Conservation (phyloP, 2,329 filamentous ascomycete species). For the Purpureocillium lavendulum region DNA sequence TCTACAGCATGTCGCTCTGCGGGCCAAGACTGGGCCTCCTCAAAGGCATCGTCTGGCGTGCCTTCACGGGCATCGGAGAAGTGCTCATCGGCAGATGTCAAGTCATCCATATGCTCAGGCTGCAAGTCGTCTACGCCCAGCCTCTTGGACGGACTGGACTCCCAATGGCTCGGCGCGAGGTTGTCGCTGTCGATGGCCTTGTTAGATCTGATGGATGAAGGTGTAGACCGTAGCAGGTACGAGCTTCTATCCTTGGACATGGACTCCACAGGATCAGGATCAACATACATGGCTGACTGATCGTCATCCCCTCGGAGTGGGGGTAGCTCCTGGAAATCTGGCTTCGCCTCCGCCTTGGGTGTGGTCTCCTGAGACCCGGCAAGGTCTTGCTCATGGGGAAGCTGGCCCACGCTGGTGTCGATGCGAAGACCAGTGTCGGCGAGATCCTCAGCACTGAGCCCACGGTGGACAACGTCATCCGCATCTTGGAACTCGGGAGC, state of each 20-base stretch:
- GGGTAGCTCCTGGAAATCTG: slow-evolving; percentile 17
- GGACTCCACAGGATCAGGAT: slow-evolving; percentile 30
- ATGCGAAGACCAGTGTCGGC: slow-evolving; percentile 25
- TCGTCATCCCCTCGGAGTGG: slow-evolving; percentile 4
- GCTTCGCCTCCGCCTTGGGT: slow-evolving; percentile 48
- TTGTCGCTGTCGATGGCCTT: slow-evolving; percentile 15
- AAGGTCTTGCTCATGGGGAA: slow-evolving; percentile 31
- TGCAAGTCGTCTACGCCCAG: slow-evolving; percentile 7
- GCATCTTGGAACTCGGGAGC: slow-evolving; percentile 20
- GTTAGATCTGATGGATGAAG: slow-evolving; percentile 21
- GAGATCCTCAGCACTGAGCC: slow-evolving; percentile 9
- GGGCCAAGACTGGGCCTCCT: slow-evolving; percentile 3
- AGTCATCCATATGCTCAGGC: slow-evolving; percentile 17
- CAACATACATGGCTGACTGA: slow-evolving; percentile 16
- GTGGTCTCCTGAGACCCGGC: slow-evolving; percentile 59
- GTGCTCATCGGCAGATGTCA: slow-evolving; percentile 25
- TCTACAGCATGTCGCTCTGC: background rate
- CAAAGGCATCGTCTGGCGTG: slow-evolving; percentile 12
- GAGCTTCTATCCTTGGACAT: slow-evolving; percentile 34
- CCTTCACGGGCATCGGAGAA: slow-evolving; percentile 25
- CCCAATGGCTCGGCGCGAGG: slow-evolving; percentile 12
- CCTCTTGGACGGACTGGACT: slow-evolving; percentile 16
- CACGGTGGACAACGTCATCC: slow-evolving; percentile 18
- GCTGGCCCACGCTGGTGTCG: slow-evolving; percentile 26
- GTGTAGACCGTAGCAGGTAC: slow-evolving; percentile 30